phyloP scores from a whole-genome alignment of 1,139 yeast species.

The Dujonia santamariae region DNA sequence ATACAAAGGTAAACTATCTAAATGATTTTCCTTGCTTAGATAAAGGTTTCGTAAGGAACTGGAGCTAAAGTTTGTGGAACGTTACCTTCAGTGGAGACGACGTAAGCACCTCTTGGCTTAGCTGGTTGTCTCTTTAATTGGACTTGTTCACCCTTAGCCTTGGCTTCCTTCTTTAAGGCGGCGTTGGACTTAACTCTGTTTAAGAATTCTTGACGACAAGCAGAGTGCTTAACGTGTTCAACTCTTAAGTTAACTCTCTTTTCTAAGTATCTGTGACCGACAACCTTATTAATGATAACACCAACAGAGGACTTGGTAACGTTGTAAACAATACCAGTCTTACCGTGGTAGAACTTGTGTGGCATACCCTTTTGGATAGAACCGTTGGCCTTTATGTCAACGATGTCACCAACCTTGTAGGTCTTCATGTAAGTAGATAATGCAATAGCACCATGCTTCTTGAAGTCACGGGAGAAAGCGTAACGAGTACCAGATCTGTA shows the following conservation, averaged over 20 bases:
- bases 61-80: slow-evolving; percentile 98
- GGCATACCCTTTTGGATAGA: slow-evolving; percentile 99
- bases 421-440: slow-evolving; percentile 95
- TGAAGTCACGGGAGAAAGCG: slow-evolving; percentile 99
- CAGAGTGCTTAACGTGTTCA: slow-evolving; percentile 99
- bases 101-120: slow-evolving; percentile 91
- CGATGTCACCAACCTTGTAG: slow-evolving; percentile 99
- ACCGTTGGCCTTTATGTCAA: slow-evolving; percentile 99
- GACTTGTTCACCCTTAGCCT: slow-evolving; percentile 88
- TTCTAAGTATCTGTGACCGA: slow-evolving; percentile 98
- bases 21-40: slow-evolving; percentile 65
- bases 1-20: too few relatives aligned
- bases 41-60: slow-evolving; percentile 98
- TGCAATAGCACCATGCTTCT: slow-evolving; percentile 94
- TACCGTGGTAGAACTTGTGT: slow-evolving; percentile 99
- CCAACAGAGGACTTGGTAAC: slow-evolving; percentile 98
- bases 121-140: slow-evolving; percentile 98
- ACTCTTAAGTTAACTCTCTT: slow-evolving; percentile 98
- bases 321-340: slow-evolving; percentile 98
- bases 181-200: slow-evolving; percentile 98
- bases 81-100: slow-evolving; percentile 74
- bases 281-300: slow-evolving; percentile 96
- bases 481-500: slow-evolving; percentile 99
- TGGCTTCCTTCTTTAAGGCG: slow-evolving; percentile 90
- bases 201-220: slow-evolving; percentile 98